A percentile compares a stretch with the other conserved stretches of the same genome.
Evolutionary conservation across 139 green algal genomes (phyloP).

Genomic region (Micractinium conductrix): DNA sequence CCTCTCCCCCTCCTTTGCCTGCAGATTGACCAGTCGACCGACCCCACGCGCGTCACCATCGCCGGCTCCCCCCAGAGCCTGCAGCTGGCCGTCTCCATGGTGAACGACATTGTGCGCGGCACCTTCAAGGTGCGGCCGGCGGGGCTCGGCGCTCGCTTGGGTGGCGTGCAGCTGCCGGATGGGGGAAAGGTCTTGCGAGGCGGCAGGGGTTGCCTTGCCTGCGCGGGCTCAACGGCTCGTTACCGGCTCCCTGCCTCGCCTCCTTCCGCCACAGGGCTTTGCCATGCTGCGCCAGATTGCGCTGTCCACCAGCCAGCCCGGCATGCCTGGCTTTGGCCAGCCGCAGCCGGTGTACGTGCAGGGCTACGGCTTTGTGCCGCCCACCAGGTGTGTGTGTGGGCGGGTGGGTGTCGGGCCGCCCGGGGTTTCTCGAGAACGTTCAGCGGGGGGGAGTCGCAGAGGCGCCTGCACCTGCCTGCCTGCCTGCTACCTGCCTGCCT

Average conservation of each 20-base stretch:
- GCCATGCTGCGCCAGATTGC: constrained; percentile 65
- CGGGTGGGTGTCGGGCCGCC: not conserved
- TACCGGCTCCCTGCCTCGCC: too few species aligned
- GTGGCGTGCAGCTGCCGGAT: too few species aligned
- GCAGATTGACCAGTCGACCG: constrained; percentile 81
- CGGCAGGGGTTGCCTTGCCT: too few species aligned
- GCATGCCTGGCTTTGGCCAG: constrained; percentile 27
- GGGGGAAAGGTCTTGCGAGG: too few species aligned
- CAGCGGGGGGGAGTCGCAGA: too few species aligned
- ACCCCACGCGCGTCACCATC: constrained; percentile 89
- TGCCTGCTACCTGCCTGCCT: not conserved
- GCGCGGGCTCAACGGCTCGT: too few species aligned
- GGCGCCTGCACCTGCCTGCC: not conserved
- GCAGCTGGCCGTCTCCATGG: constrained; percentile 51
- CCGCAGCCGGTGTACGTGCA: constrained; percentile 52
- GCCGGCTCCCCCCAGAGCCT: constrained; percentile 67
- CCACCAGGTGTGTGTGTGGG: constrained; percentile 43
- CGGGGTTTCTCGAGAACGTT: too few species aligned
- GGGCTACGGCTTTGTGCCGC: constrained; percentile 69
- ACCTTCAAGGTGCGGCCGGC: too few species aligned
- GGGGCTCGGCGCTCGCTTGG: too few species aligned
- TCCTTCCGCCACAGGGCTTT: too few species aligned
- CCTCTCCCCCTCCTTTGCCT: too few species aligned
- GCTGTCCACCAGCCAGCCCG: constrained; percentile 19
- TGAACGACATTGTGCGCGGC: constrained; percentile 63